These are phyloP conservation scores for Fusarium heterosporum DNA, from an alignment of 2,329 filamentous ascomycete genomes.

Conservation along the genomic window DNA sequence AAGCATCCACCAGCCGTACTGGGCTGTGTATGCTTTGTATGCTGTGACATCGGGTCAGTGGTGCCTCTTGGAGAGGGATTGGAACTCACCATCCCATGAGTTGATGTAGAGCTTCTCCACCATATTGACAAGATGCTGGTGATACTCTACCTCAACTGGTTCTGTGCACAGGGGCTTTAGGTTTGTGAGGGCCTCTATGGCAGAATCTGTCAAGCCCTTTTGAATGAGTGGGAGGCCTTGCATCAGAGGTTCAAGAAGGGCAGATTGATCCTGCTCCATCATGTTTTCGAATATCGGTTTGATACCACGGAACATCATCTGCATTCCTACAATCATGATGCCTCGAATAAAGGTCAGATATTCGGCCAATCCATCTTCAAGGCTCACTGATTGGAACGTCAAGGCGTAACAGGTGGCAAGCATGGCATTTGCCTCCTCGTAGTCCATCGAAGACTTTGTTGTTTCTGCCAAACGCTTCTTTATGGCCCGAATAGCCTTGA, in stretches of 20 bases:
- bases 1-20: slow-evolving; percentile 70
- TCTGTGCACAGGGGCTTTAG: slow-evolving; percentile 59
- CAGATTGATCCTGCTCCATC: slow-evolving; percentile 55
- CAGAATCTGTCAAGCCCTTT: slow-evolving; percentile 59
- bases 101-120: slow-evolving; percentile 64
- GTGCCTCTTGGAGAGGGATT: background rate
- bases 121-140: slow-evolving; percentile 58
- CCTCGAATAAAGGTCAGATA: slow-evolving; percentile 71
- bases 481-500: slow-evolving; percentile 72
- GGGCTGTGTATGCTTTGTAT: slow-evolving; percentile 61
- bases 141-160: slow-evolving; percentile 60
- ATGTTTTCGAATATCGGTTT: slow-evolving; percentile 64
- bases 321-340: slow-evolving; percentile 65
- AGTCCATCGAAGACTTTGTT: slow-evolving; percentile 55
- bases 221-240: slow-evolving; percentile 59
- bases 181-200: slow-evolving; percentile 56
- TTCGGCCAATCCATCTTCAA: slow-evolving; percentile 69
- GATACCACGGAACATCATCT: slow-evolving; percentile 63
- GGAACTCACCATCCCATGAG: slow-evolving; percentile 62
- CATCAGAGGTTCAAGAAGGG: slow-evolving; percentile 59
- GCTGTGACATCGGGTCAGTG: slow-evolving; percentile 51
- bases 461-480: slow-evolving; percentile 64
- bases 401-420: slow-evolving; percentile 70
- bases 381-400: slow-evolving; percentile 67
- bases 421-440: slow-evolving; percentile 69